Conservation (phyloP, 192 early-diverging fungal species). For the Linnemannia zychae region DNA sequence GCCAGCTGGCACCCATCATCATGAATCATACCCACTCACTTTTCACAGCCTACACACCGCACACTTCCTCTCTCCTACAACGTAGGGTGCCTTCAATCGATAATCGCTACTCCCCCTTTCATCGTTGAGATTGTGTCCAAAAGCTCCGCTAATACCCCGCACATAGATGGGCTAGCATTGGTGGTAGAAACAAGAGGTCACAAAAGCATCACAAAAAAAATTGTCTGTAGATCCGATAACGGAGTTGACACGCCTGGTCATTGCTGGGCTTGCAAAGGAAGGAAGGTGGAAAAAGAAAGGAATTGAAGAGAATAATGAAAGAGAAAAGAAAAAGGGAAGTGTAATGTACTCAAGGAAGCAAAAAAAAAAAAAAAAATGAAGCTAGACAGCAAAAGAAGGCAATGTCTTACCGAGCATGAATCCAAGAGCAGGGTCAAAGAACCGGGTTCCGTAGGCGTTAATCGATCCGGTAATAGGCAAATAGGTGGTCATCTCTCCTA, state of each 20-base stretch:
- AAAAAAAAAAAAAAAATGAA: neutral
- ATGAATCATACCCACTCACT: neutral
- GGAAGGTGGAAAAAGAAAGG: neutral
- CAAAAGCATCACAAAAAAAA: slow-evolving; percentile 1
- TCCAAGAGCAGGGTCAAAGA: slow-evolving; percentile 85
- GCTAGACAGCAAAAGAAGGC: slow-evolving; percentile 7
- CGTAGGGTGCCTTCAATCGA: neutral
- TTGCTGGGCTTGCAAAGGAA: neutral
- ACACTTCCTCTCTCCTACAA: neutral
- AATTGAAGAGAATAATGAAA: neutral
- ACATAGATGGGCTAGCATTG: neutral
- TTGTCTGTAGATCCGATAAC: slow-evolving; percentile 5
- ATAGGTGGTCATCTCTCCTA: slow-evolving; percentile 90
- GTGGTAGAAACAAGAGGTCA: neutral
- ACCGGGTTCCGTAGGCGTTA: slow-evolving; percentile 81
- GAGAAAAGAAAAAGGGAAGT: neutral
- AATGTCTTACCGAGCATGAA: slow-evolving; percentile 75
- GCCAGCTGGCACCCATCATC: neutral
- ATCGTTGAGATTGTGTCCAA: neutral
- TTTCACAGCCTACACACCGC: neutral
- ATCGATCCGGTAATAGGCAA: slow-evolving; percentile 88
- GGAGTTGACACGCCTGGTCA: neutral
- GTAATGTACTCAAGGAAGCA: neutral
- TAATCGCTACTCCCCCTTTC: neutral
- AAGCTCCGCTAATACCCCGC: neutral